Base-by-base conservation (phyloP, 2,329 filamentous ascomycete genomes). In the Ophiostoma piceae region DNA sequence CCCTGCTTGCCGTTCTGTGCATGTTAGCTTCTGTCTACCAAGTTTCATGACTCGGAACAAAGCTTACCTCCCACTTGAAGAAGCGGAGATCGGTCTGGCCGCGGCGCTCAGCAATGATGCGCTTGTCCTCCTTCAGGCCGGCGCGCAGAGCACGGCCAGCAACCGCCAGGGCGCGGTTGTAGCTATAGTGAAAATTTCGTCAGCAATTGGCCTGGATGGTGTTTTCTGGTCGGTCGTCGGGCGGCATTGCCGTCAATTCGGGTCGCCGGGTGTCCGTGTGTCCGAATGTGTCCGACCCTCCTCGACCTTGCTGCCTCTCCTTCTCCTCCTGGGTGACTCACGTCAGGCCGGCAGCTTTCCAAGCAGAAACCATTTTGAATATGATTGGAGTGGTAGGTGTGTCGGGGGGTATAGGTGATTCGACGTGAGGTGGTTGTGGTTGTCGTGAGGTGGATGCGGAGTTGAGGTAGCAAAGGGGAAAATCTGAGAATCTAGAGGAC, bases 151-250 rank as follows among this genome's bases (percentile, higher is more conserved):
- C 91, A 82, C 94, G 93, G 82, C 94, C 89, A 79, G 95, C 93
- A 84, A 99, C 88, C 79, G 94, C 89, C 80, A 99, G 90, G 90
- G 97, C 98, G 85, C 94, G 95, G 90, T 99, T 99, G 92, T 99
- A 99, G 85, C 95, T 99, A 81, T 6, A 22, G 35, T n/a, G 12
- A 57, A 60, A 32, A 41, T 57, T 41, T 73, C 54, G 67, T 68
- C 29, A 69, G 67, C 32, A 51, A 37, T 39, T 19, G 60, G 43
- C 1, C 35, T 35, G 14, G 19, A 29, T 29, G 8, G 3, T 68
- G 8, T 41, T 22, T 5, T 35, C 5, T 22, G 14, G 32, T 54
- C n/a, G 16, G 19, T 35, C 35, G 35, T 14, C 26, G 29, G 41
- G 66, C 47, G 39, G 39, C 66, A 22, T 35, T 43, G 14, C 16